Percentiles rank a stretch among this genome's conserved stretches.
phyloP scores from a whole-genome alignment of 495 filamentous ascomycete genomes.

The Sphaerosporella brunnea region DNA sequence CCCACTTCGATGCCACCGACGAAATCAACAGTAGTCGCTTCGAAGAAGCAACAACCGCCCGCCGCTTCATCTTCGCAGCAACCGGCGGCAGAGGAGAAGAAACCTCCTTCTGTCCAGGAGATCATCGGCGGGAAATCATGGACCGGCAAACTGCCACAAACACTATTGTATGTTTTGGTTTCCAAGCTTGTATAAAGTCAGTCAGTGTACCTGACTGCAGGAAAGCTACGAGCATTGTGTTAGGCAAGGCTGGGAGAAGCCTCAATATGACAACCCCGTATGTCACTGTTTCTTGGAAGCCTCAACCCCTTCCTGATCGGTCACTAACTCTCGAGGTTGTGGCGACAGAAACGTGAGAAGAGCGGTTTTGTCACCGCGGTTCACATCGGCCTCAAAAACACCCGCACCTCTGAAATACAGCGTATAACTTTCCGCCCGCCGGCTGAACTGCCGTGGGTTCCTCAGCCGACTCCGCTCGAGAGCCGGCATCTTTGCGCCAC shows the following conservation, averaged over 20 bases:
- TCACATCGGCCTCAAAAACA: constrained; percentile 56
- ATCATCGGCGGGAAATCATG: constrained; percentile 88
- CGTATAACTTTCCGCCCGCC: constrained; percentile 42
- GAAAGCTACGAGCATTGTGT: constrained; percentile 5
- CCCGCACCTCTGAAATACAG: constrained; percentile 61
- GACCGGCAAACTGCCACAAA: constrained; percentile 92
- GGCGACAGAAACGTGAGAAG: not conserved
- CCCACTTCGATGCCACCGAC: too few species aligned
- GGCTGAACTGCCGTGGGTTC: constrained; percentile 56
- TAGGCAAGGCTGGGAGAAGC: constrained; percentile 85
- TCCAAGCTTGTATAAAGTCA: too few species aligned
- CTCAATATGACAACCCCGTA: constrained; percentile 51
- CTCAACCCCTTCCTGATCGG: too few species aligned
- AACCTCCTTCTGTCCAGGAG: constrained; percentile 9
- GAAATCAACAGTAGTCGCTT: too few species aligned
- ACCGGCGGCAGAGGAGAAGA: not conserved
- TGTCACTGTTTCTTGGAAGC: too few species aligned
- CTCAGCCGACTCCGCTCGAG: constrained; percentile 60
- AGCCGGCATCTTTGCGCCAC: constrained; percentile 84
- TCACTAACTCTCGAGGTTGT: too few species aligned
- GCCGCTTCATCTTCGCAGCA: not conserved
- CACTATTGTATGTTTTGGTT: not conserved
- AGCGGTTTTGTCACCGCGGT: constrained; percentile 58
- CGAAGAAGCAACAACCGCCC: not conserved
- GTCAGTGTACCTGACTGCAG: too few species aligned